Percentiles rank a stretch among this genome's conserved stretches.
Conservation (phyloP, 73 alveolate genomes). For the Tetrahymena borealis region DNA sequence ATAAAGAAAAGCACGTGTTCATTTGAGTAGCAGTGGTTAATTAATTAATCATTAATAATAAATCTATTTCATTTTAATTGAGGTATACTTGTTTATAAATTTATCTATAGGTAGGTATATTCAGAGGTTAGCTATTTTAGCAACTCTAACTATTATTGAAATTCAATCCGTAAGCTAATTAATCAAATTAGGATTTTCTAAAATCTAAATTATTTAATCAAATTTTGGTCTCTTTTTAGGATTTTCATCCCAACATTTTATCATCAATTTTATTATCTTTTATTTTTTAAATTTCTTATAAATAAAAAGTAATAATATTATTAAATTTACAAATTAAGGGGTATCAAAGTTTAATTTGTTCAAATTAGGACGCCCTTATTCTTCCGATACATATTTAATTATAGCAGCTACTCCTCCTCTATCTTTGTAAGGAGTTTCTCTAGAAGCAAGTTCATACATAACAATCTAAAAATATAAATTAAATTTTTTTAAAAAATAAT, state of each 20-base stretch:
- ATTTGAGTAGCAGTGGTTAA: too few species aligned
- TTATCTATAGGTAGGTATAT: too few species aligned
- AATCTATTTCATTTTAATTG: too few species aligned
- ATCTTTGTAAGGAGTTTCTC: constrained; percentile 86
- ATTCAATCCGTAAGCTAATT: not conserved
- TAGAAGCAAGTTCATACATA: constrained; percentile 82
- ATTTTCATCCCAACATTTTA: not conserved
- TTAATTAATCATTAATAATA: too few species aligned
- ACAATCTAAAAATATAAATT: constrained; percentile 53
- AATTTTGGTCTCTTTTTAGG: not conserved
- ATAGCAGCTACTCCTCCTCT: constrained; percentile 28
- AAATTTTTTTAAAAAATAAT: not conserved
- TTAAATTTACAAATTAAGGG: not conserved
- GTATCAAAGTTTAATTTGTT: constrained; percentile 4
- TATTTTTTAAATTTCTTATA: not conserved
- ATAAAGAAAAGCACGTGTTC: too few species aligned
- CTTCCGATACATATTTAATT: constrained; percentile 19
- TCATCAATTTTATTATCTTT: not conserved
- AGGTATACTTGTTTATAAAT: too few species aligned
- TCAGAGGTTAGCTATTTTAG: too few species aligned
- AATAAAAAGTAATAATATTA: not conserved
- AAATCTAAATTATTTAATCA: not conserved
- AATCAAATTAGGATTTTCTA: not conserved
- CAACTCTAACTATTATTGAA: not conserved
- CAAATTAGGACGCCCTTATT: constrained; percentile 31